A percentile compares a stretch with the other conserved stretches of the same genome.
These are phyloP conservation scores for Theobroma cacao DNA, from an alignment of 345 rosid genomes.

Conservation along the genomic window DNA sequence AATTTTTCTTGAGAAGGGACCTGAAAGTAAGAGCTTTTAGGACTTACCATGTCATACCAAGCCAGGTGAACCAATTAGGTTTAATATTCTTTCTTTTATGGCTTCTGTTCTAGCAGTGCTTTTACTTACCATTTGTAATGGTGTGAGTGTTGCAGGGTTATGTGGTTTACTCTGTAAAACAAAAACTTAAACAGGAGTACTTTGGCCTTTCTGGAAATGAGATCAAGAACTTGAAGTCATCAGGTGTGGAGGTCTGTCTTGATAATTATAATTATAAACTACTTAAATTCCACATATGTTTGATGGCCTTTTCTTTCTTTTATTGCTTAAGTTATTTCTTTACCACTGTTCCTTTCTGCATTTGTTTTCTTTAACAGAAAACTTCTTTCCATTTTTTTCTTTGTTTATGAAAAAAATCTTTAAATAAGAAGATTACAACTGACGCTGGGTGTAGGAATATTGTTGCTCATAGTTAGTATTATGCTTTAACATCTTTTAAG, in stretches of 20 bases:
- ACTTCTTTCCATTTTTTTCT: not conserved
- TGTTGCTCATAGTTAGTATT: not conserved
- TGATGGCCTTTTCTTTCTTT: not conserved
- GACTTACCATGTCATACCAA: slow-evolving; percentile 82
- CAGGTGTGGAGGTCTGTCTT: slow-evolving; percentile 77
- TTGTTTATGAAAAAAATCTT: not conserved
- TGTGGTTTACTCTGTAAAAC: slow-evolving; percentile 70
- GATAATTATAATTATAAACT: slow-evolving; percentile 3
- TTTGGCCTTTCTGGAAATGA: slow-evolving; percentile 66
- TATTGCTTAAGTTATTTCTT: not conserved
- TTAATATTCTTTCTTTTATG: not conserved
- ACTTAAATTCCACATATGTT: not conserved
- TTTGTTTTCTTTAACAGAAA: not conserved
- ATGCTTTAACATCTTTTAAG: not conserved
- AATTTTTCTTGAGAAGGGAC: slow-evolving; percentile 68
- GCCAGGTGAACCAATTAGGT: slow-evolving; percentile 55
- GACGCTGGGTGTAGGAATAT: not conserved
- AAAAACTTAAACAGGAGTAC: slow-evolving; percentile 77
- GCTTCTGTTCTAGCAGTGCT: not conserved
- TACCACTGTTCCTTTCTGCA: not conserved
- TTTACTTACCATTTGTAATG: slow-evolving; percentile 5
- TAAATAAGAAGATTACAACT: not conserved
- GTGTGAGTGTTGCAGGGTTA: slow-evolving; percentile 60
- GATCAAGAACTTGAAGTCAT: slow-evolving; percentile 72
- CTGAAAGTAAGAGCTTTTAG: slow-evolving; percentile 89